Evolutionary conservation across 2,329 filamentous ascomycete species (phyloP).

Genomic region (Aspergillus uvarum): DNA sequence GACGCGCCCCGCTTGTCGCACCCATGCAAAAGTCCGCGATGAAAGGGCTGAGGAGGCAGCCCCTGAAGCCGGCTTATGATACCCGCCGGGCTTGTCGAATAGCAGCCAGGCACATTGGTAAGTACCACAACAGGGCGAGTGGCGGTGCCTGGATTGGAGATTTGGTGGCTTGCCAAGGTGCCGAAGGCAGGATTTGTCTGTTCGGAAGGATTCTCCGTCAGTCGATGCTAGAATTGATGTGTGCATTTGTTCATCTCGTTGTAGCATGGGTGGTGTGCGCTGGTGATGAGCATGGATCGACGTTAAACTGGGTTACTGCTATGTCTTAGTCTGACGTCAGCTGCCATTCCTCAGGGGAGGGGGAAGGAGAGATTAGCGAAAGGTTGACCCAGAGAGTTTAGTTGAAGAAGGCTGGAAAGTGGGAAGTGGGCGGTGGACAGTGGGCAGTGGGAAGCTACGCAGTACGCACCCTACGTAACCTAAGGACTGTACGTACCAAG

Average conservation of each 20-base stretch:
- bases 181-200: not conserved
- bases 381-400: not conserved
- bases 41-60: not conserved
- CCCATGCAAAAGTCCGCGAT: not conserved
- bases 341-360: not conserved
- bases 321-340: conserved; percentile 11
- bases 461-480: too few species aligned
- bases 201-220: not conserved
- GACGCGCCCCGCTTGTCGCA: not conserved
- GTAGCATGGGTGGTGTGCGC: not conserved
- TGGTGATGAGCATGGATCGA: conserved; percentile 1
- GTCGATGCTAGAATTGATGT: not conserved
- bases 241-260: not conserved
- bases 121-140: not conserved
- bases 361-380: not conserved
- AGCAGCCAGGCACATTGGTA: not conserved
- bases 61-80: not conserved
- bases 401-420: conserved; percentile 2
- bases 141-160: not conserved
- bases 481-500: not conserved
- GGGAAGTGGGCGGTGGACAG: not conserved
- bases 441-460: too few species aligned
- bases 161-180: not conserved
- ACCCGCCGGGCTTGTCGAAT: not conserved
- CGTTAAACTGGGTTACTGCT: not conserved